Evolutionary conservation across 768 basidiomycete species (phyloP).

Genomic region (Infundibulicybe gibba): DNA sequence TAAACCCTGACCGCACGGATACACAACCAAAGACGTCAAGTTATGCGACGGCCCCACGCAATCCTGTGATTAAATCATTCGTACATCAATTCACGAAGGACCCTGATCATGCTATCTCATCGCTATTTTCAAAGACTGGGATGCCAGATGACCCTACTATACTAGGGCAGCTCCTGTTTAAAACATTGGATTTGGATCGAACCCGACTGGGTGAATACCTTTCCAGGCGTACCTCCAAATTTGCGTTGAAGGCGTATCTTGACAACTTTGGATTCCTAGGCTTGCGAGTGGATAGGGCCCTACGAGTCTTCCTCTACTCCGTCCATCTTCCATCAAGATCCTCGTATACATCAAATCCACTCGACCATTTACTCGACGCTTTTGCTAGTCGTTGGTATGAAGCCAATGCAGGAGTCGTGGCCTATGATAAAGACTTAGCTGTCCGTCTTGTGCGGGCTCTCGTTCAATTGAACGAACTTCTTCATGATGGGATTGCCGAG

Average conservation of each 20-base stretch:
- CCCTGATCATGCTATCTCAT: conserved; percentile 74
- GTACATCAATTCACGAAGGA: conserved; percentile 76
- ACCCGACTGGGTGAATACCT: conserved; percentile 83
- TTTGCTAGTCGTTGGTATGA: conserved; percentile 92
- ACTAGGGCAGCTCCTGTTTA: conserved; percentile 80
- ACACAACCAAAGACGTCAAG: conserved; percentile 39
- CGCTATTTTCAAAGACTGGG: conserved; percentile 60
- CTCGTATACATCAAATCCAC: conserved; percentile 32
- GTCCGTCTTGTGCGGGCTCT: conserved; percentile 75
- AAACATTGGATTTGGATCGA: conserved; percentile 79
- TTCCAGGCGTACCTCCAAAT: conserved; percentile 65
- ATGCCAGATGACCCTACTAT: conserved; percentile 62
- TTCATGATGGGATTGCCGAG: conserved; percentile 72
- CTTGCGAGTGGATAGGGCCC: conserved; percentile 81
- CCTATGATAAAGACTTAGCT: conserved; percentile 81
- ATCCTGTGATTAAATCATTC: conserved; percentile 68
- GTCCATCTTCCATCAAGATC: conserved; percentile 49
- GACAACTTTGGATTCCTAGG: conserved; percentile 86
- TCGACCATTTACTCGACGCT: conserved; percentile 75
- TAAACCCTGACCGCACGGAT: conserved; percentile 68
- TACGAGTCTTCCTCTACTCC: conserved; percentile 86
- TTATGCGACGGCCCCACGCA: conserved; percentile 39
- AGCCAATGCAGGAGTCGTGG: conserved; percentile 73
- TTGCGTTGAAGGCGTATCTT: conserved; percentile 78
- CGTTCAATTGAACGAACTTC: conserved; percentile 83